phyloP scores from a whole-genome alignment of 163 green algal genomes.

The Scenedesmus sp. region DNA sequence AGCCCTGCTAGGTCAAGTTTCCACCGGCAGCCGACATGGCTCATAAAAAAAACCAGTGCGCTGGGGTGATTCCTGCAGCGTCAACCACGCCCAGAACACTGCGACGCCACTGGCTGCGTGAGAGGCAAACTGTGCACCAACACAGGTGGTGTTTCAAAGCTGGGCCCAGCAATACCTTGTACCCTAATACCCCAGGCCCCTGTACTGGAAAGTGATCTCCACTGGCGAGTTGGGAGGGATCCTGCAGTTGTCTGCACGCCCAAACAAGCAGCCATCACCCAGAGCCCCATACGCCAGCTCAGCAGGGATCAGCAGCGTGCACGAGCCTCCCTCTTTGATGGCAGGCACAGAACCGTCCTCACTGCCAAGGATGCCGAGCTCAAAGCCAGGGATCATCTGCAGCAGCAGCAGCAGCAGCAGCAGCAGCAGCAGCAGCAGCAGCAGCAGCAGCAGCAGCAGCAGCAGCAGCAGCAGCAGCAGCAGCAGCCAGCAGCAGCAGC shows the following conservation, averaged over 20 bases:
- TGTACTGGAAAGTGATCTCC: slow-evolving; percentile 55
- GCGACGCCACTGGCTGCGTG: too few species aligned
- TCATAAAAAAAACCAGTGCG: too few species aligned
- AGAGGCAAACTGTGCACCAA: too few species aligned
- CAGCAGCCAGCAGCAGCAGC: neutral
- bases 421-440: slow-evolving; percentile 32
- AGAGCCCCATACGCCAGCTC: slow-evolving; percentile 36
- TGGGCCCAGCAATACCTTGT: too few species aligned
- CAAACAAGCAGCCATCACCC: slow-evolving; percentile 51
- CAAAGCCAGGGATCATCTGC: slow-evolving; percentile 47
- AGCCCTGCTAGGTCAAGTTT: too few species aligned
- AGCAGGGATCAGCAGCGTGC: slow-evolving; percentile 46
- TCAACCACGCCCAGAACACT: too few species aligned
- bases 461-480: slow-evolving; percentile 14
- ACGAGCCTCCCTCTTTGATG: slow-evolving; percentile 35
- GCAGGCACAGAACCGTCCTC: neutral
- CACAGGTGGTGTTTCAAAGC: too few species aligned
- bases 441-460: slow-evolving; percentile 33
- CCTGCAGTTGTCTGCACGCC: slow-evolving; percentile 33
- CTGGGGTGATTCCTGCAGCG: too few species aligned
- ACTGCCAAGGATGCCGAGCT: slow-evolving; percentile 43
- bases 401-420: neutral
- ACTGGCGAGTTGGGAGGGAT: slow-evolving; percentile 46
- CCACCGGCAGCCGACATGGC: too few species aligned
- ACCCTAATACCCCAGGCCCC: slow-evolving; percentile 46